A percentile compares a stretch with the other conserved stretches of the same genome.
These are phyloP conservation scores for Volvox reticuliferus DNA, from an alignment of 139 green algal species.

Conservation along the genomic window DNA sequence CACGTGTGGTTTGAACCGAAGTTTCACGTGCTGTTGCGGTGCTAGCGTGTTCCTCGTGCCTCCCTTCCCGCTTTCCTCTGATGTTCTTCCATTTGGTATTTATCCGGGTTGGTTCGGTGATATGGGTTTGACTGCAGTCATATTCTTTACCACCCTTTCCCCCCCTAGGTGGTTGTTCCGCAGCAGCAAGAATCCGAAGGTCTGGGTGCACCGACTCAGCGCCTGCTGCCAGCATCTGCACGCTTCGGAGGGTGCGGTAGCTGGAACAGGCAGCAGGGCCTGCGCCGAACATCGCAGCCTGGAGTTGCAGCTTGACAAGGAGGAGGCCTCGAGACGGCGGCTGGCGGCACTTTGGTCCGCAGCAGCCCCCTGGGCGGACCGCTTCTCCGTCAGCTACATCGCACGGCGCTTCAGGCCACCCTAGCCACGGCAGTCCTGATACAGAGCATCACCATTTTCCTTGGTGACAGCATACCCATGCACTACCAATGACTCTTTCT, in stretches of 20 bases:
- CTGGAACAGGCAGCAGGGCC: too few species aligned
- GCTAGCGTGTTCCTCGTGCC: too few species aligned
- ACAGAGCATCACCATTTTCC: background rate
- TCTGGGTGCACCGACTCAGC: slow-evolving; percentile 41
- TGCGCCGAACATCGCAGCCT: slow-evolving; percentile 35
- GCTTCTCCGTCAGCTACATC: slow-evolving; percentile 32
- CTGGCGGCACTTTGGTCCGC: slow-evolving; percentile 25
- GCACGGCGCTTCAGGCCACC: slow-evolving; percentile 30
- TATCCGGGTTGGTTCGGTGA: too few species aligned
- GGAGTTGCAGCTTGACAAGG: background rate
- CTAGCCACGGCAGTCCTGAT: background rate
- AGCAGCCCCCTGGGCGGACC: slow-evolving; percentile 38
- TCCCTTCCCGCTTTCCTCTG: too few species aligned
- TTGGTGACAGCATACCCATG: too few species aligned
- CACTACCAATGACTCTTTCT: too few species aligned
- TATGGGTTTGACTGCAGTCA: too few species aligned
- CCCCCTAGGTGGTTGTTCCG: slow-evolving; percentile 50
- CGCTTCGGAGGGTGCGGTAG: too few species aligned
- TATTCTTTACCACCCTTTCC: too few species aligned
- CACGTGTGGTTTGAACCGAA: too few species aligned
- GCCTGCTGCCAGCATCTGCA: background rate
- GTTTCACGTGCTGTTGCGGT: too few species aligned
- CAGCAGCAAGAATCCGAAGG: slow-evolving; percentile 50
- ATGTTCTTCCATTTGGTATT: too few species aligned
- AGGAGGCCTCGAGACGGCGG: background rate